Conservation (phyloP, 225 moss, liverwort and hornwort species). For the Bryoerythrophyllum caledonicum region DNA sequence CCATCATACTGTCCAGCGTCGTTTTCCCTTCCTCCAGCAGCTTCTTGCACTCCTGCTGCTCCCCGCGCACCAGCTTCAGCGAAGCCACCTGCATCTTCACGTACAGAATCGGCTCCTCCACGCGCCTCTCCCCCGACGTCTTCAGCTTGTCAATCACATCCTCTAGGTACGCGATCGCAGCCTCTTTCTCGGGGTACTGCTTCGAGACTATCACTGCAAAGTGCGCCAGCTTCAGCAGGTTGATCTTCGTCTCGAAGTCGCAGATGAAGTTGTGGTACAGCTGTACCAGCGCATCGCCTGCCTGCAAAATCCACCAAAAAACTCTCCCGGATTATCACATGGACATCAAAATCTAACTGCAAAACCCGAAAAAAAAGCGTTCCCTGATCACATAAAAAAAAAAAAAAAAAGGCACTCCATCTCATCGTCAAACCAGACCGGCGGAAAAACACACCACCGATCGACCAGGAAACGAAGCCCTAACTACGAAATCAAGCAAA, state of each 20-base stretch:
- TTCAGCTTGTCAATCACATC: slow-evolving; percentile 83
- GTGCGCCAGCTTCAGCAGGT: slow-evolving; percentile 84
- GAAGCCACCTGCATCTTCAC: slow-evolving; percentile 99
- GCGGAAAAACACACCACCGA: too few relatives aligned
- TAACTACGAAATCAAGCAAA: too few relatives aligned
- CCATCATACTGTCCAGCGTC: slow-evolving; percentile 90
- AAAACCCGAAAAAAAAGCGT: neutral
- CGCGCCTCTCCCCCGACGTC: slow-evolving; percentile 81
- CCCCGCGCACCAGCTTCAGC: slow-evolving; percentile 77
- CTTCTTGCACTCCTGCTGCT: slow-evolving; percentile 80
- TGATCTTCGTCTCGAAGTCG: slow-evolving; percentile 94
- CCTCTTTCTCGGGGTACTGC: slow-evolving; percentile 73
- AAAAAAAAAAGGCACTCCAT: too few relatives aligned
- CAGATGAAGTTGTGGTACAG: slow-evolving; percentile 87
- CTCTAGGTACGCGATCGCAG: slow-evolving; percentile 78
- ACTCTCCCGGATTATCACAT: neutral
- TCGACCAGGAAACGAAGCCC: too few relatives aligned
- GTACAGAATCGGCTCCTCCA: slow-evolving; percentile 94
- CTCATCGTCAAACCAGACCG: too few relatives aligned
- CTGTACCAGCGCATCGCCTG: slow-evolving; percentile 91
- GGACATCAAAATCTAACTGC: neutral
- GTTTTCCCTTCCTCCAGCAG: slow-evolving; percentile 80
- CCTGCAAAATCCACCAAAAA: slow-evolving; percentile 40
- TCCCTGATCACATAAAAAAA: too few relatives aligned
- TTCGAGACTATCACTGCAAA: slow-evolving; percentile 85